Conservation (phyloP, 2,329 filamentous ascomycete species). For the Diaporthe longicolla region DNA sequence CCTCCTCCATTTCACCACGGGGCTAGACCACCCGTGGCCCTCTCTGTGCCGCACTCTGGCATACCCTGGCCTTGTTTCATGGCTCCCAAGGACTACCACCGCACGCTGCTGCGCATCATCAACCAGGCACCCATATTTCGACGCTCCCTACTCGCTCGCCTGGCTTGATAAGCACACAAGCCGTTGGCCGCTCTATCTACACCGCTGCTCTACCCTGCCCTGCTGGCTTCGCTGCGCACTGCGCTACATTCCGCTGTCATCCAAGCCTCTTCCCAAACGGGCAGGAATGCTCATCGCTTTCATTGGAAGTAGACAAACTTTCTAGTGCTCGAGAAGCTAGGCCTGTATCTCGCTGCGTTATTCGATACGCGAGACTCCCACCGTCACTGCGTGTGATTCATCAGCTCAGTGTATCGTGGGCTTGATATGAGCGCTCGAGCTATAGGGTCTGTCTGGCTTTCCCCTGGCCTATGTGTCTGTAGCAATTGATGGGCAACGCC, state of each 20-base stretch:
- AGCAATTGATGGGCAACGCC: not conserved
- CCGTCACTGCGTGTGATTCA: not conserved
- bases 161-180: constrained; percentile 16
- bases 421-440: not conserved
- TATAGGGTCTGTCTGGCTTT: not conserved
- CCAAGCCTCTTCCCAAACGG: not conserved
- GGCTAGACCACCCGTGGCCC: constrained; percentile 20
- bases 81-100: not conserved
- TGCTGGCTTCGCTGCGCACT: not conserved
- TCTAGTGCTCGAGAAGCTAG: not conserved
- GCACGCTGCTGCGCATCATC: not conserved
- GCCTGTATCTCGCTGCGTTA: not conserved
- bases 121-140: constrained; percentile 28
- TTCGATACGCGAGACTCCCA: not conserved
- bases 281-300: not conserved
- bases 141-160: constrained; percentile 1
- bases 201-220: constrained; percentile 11
- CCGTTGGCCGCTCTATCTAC: constrained; percentile 8
- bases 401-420: not conserved
- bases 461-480: not conserved
- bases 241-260: not conserved
- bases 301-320: constrained; percentile 5
- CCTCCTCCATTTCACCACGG: constrained; percentile 15
- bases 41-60: constrained; percentile 14
- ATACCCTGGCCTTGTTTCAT: constrained; percentile 25